Base-by-base conservation (phyloP, 306 rosid species). In the Acacia melanoxylon region DNA sequence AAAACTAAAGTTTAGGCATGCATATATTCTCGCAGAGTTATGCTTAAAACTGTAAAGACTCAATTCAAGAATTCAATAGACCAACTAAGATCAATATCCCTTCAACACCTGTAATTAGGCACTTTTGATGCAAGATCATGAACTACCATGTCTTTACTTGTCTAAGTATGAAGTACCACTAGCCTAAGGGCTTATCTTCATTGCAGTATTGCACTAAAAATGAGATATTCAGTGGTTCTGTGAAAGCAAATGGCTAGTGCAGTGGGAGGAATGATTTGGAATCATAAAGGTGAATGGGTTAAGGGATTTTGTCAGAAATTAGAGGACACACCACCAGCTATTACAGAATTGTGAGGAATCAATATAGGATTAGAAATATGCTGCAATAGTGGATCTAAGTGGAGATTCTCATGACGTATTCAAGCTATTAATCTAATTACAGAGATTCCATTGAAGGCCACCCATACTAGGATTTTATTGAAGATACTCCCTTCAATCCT, bases 91-190 rank as follows among this genome's bases (percentile, higher is more conserved):
- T 75, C 35, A 71, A 48, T 27, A 51, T 10, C 20, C 33, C 78
- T 58, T 27, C 74, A 81, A 74, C 20, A 27, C 40, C 46, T 68
- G 52, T 40, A 48, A 6, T 62, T 31, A 75, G 11, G 29, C 45
- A 74, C 83, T 77, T 72, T 29, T 72, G 41, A 71, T 33, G 67
- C 72, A 62, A 63, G 44, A 45, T 35, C 79, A 72, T 66, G 66
- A 77, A 19, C 24, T 24, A 37, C 74, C 15, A 11, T 72, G 54
- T 51, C 41, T 59, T 54, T 78, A 16, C n/a, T 46, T 7, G 9
- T 44, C 71, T 49, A 67, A 33, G 35, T 24, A 66, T 65, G 37
- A 51, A 40, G 71, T 6, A 70, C 10, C 77, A 40, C 45, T 49
- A 11, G 20, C 48, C 42, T 49, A 17, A 19, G 68, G 41, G 42